Evolutionary conservation across 495 filamentous ascomycete genomes (phyloP).

Genomic region (Talaromyces proteolyticus): DNA sequence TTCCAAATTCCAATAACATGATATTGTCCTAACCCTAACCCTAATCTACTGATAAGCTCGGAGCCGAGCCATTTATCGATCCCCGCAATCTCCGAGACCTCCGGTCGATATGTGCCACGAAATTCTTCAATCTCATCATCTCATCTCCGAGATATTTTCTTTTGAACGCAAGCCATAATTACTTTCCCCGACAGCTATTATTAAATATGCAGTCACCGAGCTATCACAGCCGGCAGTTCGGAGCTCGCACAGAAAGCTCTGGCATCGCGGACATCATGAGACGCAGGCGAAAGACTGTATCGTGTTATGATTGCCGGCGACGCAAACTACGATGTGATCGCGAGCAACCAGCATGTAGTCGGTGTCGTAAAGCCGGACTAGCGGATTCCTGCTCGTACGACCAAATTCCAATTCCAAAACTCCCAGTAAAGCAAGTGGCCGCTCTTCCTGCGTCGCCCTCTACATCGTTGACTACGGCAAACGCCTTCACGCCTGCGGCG

Average conservation of each 20-base stretch:
- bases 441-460: neutral
- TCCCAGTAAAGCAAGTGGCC: neutral
- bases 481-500: neutral
- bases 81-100: neutral
- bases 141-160: neutral
- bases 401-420: neutral
- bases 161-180: neutral
- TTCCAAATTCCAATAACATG: too few species aligned
- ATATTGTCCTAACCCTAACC: too few species aligned
- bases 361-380: constrained; percentile 21
- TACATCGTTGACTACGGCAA: neutral
- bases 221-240: too few species aligned
- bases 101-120: too few species aligned
- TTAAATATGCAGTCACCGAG: neutral
- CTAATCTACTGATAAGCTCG: too few species aligned
- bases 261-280: too few species aligned
- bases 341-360: constrained; percentile 22
- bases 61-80: neutral
- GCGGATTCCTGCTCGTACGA: constrained; percentile 16
- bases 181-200: neutral
- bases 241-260: too few species aligned
- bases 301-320: constrained; percentile 26
- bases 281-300: constrained; percentile 14
- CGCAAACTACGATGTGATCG: constrained; percentile 33
- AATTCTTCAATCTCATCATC: neutral